These are phyloP conservation scores for Komagataella phaffii DNA, from an alignment of 805 yeast species.

Conservation along the genomic window DNA sequence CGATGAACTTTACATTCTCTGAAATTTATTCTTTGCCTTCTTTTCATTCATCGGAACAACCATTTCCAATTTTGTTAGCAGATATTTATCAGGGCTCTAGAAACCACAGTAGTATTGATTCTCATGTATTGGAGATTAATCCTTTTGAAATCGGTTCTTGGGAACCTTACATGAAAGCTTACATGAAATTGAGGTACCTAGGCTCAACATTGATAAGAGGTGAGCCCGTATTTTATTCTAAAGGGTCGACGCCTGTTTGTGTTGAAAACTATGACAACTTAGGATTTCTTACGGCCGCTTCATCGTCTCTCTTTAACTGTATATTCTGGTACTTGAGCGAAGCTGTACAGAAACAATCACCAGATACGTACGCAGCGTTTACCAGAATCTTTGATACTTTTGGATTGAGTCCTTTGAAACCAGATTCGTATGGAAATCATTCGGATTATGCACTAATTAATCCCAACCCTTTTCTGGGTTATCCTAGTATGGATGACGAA, in stretches of 20 bases:
- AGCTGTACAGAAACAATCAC: slow-evolving; percentile 4
- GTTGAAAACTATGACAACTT: slow-evolving; percentile 65
- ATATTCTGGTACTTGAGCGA: slow-evolving; percentile 24
- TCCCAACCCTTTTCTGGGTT: slow-evolving; percentile 54
- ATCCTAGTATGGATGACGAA: slow-evolving; percentile 10
- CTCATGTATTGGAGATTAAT: slow-evolving; percentile 40
- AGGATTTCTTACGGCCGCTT: slow-evolving; percentile 73
- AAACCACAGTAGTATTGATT: slow-evolving; percentile 6
- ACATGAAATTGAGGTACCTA: slow-evolving; percentile 34
- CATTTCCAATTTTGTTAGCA: slow-evolving; percentile 34
- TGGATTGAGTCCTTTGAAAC: slow-evolving; percentile 25
- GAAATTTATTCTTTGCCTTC: slow-evolving; percentile 21
- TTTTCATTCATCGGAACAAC: slow-evolving; percentile 26
- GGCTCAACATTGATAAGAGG: slow-evolving; percentile 39
- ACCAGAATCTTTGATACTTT: slow-evolving; percentile 32
- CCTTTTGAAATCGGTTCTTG: slow-evolving; percentile 63
- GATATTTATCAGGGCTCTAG: slow-evolving; percentile 23
- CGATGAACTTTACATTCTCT: slow-evolving; percentile 25
- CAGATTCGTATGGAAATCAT: slow-evolving; percentile 27
- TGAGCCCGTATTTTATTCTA: slow-evolving; percentile 9
- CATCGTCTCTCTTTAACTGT: slow-evolving; percentile 69
- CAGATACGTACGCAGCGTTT: slow-evolving; percentile 39
- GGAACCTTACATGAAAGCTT: slow-evolving; percentile 33
- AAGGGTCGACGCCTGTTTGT: slow-evolving; percentile 22
- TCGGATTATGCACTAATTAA: slow-evolving; percentile 51